Percentiles rank a stretch among this genome's conserved stretches.
Evolutionary conservation across 2,329 filamentous ascomycete genomes (phyloP).

Genomic region (Blastomyces emzantsi): DNA sequence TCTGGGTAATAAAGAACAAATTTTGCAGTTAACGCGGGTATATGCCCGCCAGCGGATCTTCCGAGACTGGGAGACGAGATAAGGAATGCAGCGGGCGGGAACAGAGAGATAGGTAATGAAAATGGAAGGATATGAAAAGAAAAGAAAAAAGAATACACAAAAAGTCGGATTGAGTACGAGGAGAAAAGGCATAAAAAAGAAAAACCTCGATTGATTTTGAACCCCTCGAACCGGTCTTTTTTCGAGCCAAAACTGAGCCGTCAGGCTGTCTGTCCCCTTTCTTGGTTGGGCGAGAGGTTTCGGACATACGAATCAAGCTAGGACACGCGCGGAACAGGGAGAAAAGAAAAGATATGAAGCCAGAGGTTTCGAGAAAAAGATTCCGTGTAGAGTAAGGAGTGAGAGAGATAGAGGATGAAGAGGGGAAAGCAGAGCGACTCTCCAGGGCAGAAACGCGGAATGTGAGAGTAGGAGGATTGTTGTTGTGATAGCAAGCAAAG

Average conservation of each 20-base stretch:
- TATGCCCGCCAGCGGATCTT: neutral
- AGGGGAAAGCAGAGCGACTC: too few species aligned
- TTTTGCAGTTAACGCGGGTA: neutral
- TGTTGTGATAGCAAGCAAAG: neutral
- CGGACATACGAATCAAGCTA: neutral
- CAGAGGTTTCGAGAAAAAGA: neutral
- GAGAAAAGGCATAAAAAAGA: neutral
- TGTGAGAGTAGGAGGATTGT: neutral
- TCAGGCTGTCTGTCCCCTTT: too few species aligned
- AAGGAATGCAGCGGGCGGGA: neutral
- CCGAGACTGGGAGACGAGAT: neutral
- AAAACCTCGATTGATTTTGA: neutral
- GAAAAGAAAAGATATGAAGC: neutral
- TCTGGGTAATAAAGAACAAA: neutral
- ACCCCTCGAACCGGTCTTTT: neutral
- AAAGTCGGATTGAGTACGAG: neutral
- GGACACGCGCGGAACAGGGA: neutral
- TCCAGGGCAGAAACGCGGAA: neutral
- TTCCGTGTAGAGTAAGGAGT: neutral
- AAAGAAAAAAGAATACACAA: constrained; percentile 2
- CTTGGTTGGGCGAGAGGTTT: neutral
- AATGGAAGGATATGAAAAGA: neutral
- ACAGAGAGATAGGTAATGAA: neutral
- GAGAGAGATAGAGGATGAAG: too few species aligned
- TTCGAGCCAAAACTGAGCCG: neutral